Percentiles rank a stretch among this genome's conserved stretches.
phyloP scores from a whole-genome alignment of 345 rosid genomes.

The Geranium brycei region DNA sequence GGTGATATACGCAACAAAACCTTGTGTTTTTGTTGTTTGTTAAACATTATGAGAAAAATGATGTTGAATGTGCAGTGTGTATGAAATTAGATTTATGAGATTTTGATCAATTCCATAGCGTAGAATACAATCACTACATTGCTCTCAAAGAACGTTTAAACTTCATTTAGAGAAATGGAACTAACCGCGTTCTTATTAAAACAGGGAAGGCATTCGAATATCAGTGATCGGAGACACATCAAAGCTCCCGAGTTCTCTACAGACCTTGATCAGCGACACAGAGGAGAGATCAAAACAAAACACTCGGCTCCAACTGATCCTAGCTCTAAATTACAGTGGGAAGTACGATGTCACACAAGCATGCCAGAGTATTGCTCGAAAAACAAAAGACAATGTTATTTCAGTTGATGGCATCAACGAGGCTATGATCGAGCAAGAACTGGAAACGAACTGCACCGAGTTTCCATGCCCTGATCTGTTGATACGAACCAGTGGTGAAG shows the following conservation, averaged over 20 bases:
- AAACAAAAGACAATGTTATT: conserved; percentile 37
- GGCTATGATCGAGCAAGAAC: conserved; percentile 43
- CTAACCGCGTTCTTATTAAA: no score
- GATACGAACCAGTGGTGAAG: conserved; percentile 71
- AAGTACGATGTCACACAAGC: conserved; percentile 61
- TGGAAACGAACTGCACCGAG: conserved; percentile 50
- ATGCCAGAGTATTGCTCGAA: conserved; percentile 42
- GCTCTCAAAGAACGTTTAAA: no score
- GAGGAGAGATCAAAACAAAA: conserved; percentile 40
- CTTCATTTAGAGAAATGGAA: no score
- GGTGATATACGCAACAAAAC: no score
- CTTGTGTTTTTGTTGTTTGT: no score
- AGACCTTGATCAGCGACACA: conserved; percentile 20
- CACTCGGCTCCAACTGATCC: conserved; percentile 44
- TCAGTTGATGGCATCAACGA: conserved; percentile 41
- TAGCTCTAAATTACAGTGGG: conserved; percentile 72
- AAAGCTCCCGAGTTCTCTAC: conserved; percentile 37
- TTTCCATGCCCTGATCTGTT: conserved; percentile 59
- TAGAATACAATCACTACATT: no score
- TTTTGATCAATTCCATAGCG: no score
- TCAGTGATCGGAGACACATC: conserved; percentile 57
- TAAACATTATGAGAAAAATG: no score
- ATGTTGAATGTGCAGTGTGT: no score
- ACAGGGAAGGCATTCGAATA: conserved; percentile 38
- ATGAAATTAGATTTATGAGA: no score